phyloP scores from a whole-genome alignment of 2,329 filamentous ascomycete genomes.

The Drechslera avenae region DNA sequence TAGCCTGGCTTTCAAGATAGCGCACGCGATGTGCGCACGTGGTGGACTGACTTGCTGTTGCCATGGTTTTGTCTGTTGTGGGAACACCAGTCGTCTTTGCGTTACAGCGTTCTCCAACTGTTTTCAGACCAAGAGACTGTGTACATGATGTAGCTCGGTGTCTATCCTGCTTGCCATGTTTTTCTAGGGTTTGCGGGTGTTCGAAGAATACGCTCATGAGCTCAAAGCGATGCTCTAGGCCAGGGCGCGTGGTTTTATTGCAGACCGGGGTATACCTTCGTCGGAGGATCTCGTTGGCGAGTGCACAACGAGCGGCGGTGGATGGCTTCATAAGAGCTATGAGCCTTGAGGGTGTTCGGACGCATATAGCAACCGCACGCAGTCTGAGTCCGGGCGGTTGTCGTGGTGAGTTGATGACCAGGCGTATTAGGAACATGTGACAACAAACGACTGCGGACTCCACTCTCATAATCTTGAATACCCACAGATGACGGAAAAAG shows the following conservation, averaged over 20 bases:
- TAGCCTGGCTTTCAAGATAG: neutral
- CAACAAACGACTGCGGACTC: slow-evolving; percentile 13
- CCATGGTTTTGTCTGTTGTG: neutral
- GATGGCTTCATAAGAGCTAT: slow-evolving; percentile 20
- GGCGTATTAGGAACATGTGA: slow-evolving; percentile 14
- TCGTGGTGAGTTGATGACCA: slow-evolving; percentile 15
- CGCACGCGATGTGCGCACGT: neutral
- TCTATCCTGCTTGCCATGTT: neutral
- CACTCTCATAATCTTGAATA: slow-evolving; percentile 10
- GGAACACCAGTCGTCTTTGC: neutral
- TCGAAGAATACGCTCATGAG: slow-evolving; percentile 4
- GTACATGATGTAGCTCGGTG: neutral
- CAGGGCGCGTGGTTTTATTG: neutral
- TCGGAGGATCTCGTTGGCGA: slow-evolving; percentile 20
- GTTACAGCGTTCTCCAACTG: neutral
- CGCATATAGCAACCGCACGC: slow-evolving; percentile 4
- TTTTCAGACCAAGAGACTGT: neutral
- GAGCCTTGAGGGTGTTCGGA: slow-evolving; percentile 4
- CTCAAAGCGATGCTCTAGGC: slow-evolving; percentile 4
- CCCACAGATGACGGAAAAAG: slow-evolving; percentile 10
- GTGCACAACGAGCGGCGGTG: slow-evolving; percentile 12
- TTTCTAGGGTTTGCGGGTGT: neutral
- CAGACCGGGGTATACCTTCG: slow-evolving; percentile 11
- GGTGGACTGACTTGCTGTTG: slow-evolving; percentile 4
- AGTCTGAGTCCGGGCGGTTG: slow-evolving; percentile 3